phyloP scores from a whole-genome alignment of 805 yeast species.

The Myxozyma kluyveri region DNA sequence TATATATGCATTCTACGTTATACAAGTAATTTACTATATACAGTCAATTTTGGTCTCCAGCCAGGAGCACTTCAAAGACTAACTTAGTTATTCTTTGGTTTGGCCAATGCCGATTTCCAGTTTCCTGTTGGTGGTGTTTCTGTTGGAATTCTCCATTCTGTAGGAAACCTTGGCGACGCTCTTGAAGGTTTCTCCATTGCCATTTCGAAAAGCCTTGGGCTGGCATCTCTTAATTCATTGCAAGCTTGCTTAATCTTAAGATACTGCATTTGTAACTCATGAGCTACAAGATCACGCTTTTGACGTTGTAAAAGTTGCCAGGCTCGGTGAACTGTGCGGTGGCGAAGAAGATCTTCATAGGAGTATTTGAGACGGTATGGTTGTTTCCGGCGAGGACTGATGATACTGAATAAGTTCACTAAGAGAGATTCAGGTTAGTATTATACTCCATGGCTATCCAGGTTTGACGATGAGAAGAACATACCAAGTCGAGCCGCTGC shows the following conservation, averaged over 20 bases:
- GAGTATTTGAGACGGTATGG: conserved; percentile 75
- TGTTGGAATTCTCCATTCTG: conserved; percentile 84
- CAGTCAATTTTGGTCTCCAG: not conserved
- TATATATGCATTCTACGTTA: too few species aligned
- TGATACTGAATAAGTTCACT: conserved; percentile 64
- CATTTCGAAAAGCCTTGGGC: conserved; percentile 54
- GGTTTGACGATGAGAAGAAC: not conserved
- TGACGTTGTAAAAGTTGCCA: conserved; percentile 67
- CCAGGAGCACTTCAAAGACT: too few species aligned
- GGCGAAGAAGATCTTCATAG: conserved; percentile 81
- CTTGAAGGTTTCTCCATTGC: conserved; percentile 55
- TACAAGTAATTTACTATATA: not conserved
- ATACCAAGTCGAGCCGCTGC: conserved; percentile 29
- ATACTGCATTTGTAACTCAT: conserved; percentile 53
- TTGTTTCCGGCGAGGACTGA: conserved; percentile 83
- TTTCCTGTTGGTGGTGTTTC: conserved; percentile 79
- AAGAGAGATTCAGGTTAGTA: conserved; percentile 51
- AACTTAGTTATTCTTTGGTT: too few species aligned
- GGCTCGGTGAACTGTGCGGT: conserved; percentile 74
- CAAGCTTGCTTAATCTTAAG: conserved; percentile 66
- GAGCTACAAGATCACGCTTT: conserved; percentile 44
- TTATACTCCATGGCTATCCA: not conserved
- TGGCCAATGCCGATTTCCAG: conserved; percentile 68
- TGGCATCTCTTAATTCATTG: conserved; percentile 52
- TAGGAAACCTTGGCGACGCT: conserved; percentile 63